Percentiles rank a stretch among this genome's conserved stretches.
Conservation (phyloP, 73 alveolate genomes). For the Paramecium caudatum region DNA sequence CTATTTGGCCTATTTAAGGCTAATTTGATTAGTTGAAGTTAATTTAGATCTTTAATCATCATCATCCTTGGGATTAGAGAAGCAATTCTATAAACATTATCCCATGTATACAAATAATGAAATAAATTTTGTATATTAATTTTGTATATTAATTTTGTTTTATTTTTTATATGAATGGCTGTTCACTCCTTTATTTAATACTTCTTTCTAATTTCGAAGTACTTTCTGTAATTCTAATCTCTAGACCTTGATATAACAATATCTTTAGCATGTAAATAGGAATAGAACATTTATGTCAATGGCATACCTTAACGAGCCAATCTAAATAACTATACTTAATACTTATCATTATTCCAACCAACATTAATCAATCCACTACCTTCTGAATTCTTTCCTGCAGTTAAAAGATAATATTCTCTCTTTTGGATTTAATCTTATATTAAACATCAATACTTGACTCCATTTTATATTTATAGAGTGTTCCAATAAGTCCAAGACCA, state of each 20-base stretch:
- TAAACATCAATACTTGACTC: not conserved
- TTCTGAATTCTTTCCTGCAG: conserved; percentile 74
- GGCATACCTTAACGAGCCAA: conserved; percentile 85
- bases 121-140: too few relatives aligned
- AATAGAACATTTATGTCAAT: conserved; percentile 71
- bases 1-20: too few relatives aligned
- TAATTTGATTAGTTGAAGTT: too few relatives aligned
- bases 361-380: conserved; percentile 71
- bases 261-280: conserved; percentile 69
- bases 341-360: conserved; percentile 72
- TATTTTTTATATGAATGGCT: too few relatives aligned
- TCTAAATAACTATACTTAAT: not conserved
- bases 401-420: conserved; percentile 56
- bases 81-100: too few relatives aligned
- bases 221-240: conserved; percentile 93
- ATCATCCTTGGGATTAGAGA: too few relatives aligned
- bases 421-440: conserved; percentile 51
- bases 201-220: conserved; percentile 93
- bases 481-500: conserved; percentile 63
- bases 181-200: conserved; percentile 81
- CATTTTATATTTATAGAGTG: conserved; percentile 65
- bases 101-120: too few relatives aligned
- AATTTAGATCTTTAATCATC: too few relatives aligned
- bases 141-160: too few relatives aligned
- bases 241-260: conserved; percentile 80